Evolutionary conservation across 345 rosid genomes (phyloP).

Genomic region (Populus ilicifolia): DNA sequence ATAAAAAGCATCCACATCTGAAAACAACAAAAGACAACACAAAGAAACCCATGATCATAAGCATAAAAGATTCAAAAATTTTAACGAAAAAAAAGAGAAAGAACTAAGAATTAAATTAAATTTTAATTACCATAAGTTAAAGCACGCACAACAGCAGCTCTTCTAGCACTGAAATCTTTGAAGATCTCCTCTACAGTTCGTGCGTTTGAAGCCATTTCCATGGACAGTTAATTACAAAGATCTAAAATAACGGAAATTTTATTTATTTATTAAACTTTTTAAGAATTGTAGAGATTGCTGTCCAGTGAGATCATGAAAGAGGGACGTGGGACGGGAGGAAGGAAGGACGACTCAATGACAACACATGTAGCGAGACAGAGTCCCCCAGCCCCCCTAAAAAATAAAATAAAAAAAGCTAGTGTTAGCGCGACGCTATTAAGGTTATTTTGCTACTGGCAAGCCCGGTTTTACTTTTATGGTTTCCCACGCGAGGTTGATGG

Average conservation of each 20-base stretch:
- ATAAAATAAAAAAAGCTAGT: neutral
- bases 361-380: conserved; percentile 3
- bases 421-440: conserved; percentile 3
- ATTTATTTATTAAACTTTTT: neutral
- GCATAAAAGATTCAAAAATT: neutral
- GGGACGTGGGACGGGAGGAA: neutral
- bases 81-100: neutral
- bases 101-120: neutral
- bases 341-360: neutral
- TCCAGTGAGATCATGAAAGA: neutral
- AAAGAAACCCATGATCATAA: neutral
- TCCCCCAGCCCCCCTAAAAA: neutral
- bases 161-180: conserved; percentile 21
- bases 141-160: conserved; percentile 22
- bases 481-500: too few relatives aligned
- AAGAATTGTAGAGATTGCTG: neutral
- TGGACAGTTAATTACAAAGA: conserved; percentile 7
- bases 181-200: conserved; percentile 26
- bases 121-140: conserved; percentile 10
- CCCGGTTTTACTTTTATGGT: neutral
- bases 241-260: neutral
- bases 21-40: neutral
- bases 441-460: conserved; percentile 15
- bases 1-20: conserved; percentile 24
- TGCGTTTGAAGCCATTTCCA: conserved; percentile 21